These are phyloP conservation scores for Beverwykella pulmonaria DNA, from an alignment of 495 filamentous ascomycete species.

Conservation along the genomic window DNA sequence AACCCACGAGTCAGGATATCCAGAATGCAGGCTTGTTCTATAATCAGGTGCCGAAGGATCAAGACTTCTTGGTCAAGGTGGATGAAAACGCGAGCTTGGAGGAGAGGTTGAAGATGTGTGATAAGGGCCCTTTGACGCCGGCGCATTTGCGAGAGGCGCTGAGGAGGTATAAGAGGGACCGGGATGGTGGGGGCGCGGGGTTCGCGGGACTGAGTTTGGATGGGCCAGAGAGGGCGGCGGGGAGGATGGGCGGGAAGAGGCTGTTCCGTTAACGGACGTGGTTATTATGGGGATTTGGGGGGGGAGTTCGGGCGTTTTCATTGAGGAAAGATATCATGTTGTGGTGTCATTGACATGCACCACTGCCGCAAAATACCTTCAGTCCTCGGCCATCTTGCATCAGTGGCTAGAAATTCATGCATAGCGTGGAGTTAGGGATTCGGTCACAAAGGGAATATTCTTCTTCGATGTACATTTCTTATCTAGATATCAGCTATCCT, in stretches of 20 bases:
- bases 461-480: too few species aligned
- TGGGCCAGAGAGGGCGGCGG: constrained; percentile 43
- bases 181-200: constrained; percentile 68
- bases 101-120: constrained; percentile 45
- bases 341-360: too few species aligned
- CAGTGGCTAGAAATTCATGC: constrained; percentile 1
- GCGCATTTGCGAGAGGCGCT: constrained; percentile 81
- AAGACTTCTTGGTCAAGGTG: constrained; percentile 19
- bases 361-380: neutral
- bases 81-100: constrained; percentile 14
- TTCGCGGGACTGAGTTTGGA: constrained; percentile 73
- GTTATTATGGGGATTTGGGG: too few species aligned
- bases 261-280: constrained; percentile 43
- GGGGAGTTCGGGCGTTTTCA: neutral
- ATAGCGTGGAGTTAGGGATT: constrained; percentile 26
- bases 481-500: too few species aligned
- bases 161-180: constrained; percentile 68
- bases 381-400: neutral
- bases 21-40: neutral
- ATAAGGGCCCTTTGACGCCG: constrained; percentile 72
- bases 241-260: constrained; percentile 44
- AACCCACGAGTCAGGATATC: constrained; percentile 6
- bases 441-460: too few species aligned
- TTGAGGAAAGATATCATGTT: neutral
- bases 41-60: neutral